phyloP scores from a whole-genome alignment of 768 basidiomycete genomes.

The Mycena capillaripes region DNA sequence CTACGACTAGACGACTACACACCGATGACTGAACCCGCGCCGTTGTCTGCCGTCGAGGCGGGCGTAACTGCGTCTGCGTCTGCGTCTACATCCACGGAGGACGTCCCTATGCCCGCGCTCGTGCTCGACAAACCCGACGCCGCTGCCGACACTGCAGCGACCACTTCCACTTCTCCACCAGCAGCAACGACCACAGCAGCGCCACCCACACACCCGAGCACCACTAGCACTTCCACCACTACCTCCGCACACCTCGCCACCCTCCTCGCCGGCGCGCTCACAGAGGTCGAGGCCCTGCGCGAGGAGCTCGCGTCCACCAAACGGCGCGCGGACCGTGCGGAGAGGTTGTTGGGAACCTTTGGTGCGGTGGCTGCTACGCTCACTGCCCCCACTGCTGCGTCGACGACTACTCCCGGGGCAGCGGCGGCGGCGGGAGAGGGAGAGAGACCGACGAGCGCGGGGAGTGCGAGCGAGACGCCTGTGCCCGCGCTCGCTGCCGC shows the following conservation, averaged over 20 bases:
- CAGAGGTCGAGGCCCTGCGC: conserved; percentile 65
- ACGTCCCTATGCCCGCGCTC: conserved; percentile 1
- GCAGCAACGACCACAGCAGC: too few relatives aligned
- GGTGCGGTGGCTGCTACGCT: conserved; percentile 9
- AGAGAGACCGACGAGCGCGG: conserved; percentile 20
- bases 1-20: too few relatives aligned
- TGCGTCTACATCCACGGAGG: background rate
- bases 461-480: background rate
- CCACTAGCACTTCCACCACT: conserved; percentile 27
- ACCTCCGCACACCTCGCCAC: conserved; percentile 69
- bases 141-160: background rate
- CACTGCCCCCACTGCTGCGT: background rate
- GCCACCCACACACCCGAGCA: too few relatives aligned
- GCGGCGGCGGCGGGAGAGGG: background rate
- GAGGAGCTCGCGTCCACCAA: conserved; percentile 58
- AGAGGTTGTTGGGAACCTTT: conserved; percentile 55
- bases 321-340: conserved; percentile 68
- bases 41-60: background rate
- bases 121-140: background rate
- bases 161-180: background rate
- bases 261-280: conserved; percentile 67
- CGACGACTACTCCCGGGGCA: background rate
- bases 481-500: conserved; percentile 24
- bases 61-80: background rate
- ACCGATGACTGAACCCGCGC: background rate